Evolutionary conservation across 306 rosid genomes (phyloP), one percentile per base, ranked within the genome.

Genomic region (Acacia crassicarpa): DNA sequence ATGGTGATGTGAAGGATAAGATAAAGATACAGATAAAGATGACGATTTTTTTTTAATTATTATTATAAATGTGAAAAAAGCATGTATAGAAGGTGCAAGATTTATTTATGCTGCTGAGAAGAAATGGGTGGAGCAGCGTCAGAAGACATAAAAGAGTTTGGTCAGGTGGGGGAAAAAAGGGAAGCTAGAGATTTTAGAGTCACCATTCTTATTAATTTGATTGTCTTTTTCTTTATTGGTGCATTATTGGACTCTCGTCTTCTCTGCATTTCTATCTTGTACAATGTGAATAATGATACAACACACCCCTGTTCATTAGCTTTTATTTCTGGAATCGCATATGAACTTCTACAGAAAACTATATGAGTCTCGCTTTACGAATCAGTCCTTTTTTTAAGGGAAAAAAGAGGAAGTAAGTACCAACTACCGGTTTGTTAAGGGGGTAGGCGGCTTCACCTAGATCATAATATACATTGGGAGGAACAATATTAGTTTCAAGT

Each of bases 41-140:
- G 66, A 25, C 11, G 66, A 9, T 59, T 59, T 65, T 2, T 68
- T 59, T 59, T 67, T 72, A n/a, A 1, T 35, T 61, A 61, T 23
- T 25, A 9, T 63, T 14, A 63, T 63, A 0, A 9, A 59, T 59
- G 11, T 66, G 44, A 4, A 16, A 53, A 38, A 61, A 46, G 81
- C 10, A 59, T 73, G 38, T 40, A 67, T 67, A 67, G 77, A 32
- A 32, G 51, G 13, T n/a, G 53, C 5, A 65, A 83, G 25, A 59
- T 49, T 67, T 82, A 78, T 83, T 85, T 72, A 9, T 78, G 85
- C 78, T 83, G 68, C 86, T 87, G 51, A 65, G 67, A 71, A 58
- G 74, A 69, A 76, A 77, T 35, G 73, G 51, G 73, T 35, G 63
- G 67, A 77, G 83, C 80, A 54, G 73, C 69, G 71, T 75, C 25